phyloP scores from a whole-genome alignment of 2,329 filamentous ascomycete species.

The Xylariaceae sp. region DNA sequence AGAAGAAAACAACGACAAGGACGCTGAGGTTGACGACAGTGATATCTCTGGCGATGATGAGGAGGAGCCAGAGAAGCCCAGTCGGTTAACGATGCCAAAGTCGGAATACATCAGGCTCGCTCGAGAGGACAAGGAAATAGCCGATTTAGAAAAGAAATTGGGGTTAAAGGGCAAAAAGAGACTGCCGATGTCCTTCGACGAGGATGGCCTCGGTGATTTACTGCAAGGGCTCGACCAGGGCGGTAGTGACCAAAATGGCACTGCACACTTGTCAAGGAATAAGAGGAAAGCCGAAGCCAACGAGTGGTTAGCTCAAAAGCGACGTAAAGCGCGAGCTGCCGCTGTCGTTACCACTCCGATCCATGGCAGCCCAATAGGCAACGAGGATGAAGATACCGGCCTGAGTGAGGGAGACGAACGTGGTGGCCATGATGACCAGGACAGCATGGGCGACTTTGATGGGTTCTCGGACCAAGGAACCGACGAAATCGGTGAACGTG shows the following conservation, averaged over 20 bases:
- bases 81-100: slow-evolving; percentile 28
- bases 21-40: slow-evolving; percentile 23
- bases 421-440: slow-evolving; percentile 31
- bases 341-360: slow-evolving; percentile 5
- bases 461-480: slow-evolving; percentile 39
- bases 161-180: slow-evolving; percentile 77
- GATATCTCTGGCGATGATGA: slow-evolving; percentile 18
- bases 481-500: slow-evolving; percentile 14
- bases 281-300: slow-evolving; percentile 60
- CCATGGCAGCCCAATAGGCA: no score
- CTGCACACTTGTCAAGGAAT: slow-evolving; percentile 52
- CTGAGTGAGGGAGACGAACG: slow-evolving; percentile 11
- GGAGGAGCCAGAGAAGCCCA: slow-evolving; percentile 30
- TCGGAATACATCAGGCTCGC: slow-evolving; percentile 62
- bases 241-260: slow-evolving; percentile 38
- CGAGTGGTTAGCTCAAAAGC: slow-evolving; percentile 59
- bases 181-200: slow-evolving; percentile 68
- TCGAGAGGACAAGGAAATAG: slow-evolving; percentile 86
- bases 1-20: slow-evolving; percentile 24
- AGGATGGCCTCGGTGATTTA: slow-evolving; percentile 80
- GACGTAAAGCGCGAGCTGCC: slow-evolving; percentile 43
- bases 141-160: slow-evolving; percentile 80
- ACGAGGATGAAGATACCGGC: slow-evolving; percentile 6
- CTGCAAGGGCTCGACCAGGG: slow-evolving; percentile 66
- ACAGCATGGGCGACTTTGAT: slow-evolving; percentile 39